Conservation (phyloP, 2,329 filamentous ascomycete species). For the Cladophialophora carrionii region DNA sequence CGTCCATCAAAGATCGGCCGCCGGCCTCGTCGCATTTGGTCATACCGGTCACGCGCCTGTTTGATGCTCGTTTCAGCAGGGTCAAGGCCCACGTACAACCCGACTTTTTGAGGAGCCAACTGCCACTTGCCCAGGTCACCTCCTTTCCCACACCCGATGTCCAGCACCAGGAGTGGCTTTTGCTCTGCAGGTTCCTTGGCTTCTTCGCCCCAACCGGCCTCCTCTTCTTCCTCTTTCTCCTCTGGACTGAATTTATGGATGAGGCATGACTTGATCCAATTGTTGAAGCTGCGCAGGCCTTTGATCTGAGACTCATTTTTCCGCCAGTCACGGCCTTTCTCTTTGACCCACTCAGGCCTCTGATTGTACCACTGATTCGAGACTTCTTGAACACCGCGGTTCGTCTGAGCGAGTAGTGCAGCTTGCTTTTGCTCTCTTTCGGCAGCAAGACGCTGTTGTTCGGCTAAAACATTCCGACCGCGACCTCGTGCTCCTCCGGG, state of each 20-base stretch:
- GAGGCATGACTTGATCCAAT: conserved; percentile 97
- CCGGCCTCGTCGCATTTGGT: conserved; percentile 67
- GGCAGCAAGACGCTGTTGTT: conserved; percentile 45
- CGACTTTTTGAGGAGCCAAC: conserved; percentile 85
- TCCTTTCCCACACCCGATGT: conserved; percentile 95
- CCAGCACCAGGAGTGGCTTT: conserved; percentile 76
- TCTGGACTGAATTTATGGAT: conserved; percentile 94
- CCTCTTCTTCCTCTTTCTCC: conserved; percentile 61
- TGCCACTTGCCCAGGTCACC: conserved; percentile 97
- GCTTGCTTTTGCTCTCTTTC: conserved; percentile 46
- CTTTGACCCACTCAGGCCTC: conserved; percentile 87
- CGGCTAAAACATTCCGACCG: conserved; percentile 48
- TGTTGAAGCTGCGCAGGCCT: conserved; percentile 91
- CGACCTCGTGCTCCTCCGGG: conserved; percentile 53
- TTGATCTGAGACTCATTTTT: conserved; percentile 94
- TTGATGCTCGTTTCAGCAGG: conserved; percentile 90
- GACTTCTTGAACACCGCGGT: conserved; percentile 74
- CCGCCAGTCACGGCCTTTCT: conserved; percentile 90
- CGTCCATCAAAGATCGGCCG: conserved; percentile 76
- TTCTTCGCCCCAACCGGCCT: conserved; percentile 50
- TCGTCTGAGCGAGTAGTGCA: conserved; percentile 39
- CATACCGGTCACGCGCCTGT: conserved; percentile 84
- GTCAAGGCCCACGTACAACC: conserved; percentile 91
- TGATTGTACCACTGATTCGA: conserved; percentile 95
- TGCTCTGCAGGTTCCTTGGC: conserved; percentile 42